Percentiles rank a stretch among this genome's conserved stretches.
These are phyloP conservation scores for Agaricus sinodeliciosus DNA, from an alignment of 768 basidiomycete genomes.

Conservation along the genomic window DNA sequence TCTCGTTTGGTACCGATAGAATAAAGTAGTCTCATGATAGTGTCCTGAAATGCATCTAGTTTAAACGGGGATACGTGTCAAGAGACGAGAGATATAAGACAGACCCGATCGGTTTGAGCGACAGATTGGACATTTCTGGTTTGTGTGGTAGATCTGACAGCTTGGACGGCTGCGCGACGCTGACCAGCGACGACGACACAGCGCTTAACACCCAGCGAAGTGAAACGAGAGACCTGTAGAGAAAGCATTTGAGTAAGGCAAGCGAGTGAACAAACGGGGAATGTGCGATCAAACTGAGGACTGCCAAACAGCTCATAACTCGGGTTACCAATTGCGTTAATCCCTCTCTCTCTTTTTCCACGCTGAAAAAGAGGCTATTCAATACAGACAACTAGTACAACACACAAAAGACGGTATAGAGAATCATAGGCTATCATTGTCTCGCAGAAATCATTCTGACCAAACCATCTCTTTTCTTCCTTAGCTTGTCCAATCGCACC, in stretches of 20 bases:
- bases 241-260: background rate
- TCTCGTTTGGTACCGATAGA: conserved; percentile 96
- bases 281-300: background rate
- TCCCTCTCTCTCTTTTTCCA: background rate
- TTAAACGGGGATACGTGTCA: background rate
- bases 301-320: background rate
- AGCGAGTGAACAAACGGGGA: background rate
- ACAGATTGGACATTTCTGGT: conserved; percentile 49
- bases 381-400: background rate
- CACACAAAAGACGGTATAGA: background rate
- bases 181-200: conserved; percentile 43
- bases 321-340: conserved; percentile 4
- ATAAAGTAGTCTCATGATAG: conserved; percentile 93
- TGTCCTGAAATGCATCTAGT: conserved; percentile 78
- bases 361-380: background rate
- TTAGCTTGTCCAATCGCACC: background rate
- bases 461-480: conserved; percentile 1
- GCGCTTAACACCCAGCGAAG: background rate
- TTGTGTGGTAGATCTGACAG: conserved; percentile 29
- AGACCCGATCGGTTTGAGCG: conserved; percentile 70
- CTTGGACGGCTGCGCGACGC: conserved; percentile 37
- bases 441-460: conserved; percentile 1
- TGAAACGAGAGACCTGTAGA: background rate
- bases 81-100: conserved; percentile 17
- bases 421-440: background rate